Percentiles rank a stretch among this genome's conserved stretches.
Evolutionary conservation across 148 eudicot species (phyloP).

Genomic region (Rhododendron simsii): DNA sequence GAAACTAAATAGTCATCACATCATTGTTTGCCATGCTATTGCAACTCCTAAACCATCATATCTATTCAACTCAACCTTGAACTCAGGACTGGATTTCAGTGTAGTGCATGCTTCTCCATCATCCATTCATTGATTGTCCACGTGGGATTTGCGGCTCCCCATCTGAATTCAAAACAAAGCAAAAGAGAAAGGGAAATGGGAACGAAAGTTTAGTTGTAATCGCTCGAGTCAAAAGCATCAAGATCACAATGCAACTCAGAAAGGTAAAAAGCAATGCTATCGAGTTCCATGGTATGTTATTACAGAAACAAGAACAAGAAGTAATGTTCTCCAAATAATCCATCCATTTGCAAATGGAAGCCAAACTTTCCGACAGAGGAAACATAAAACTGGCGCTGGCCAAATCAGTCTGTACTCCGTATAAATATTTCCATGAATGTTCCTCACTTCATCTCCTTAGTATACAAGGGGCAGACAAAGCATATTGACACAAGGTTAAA

Average conservation of each 20-base stretch:
- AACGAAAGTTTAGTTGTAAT: not conserved
- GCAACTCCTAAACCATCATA: not conserved
- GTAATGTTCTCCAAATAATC: too few relatives aligned
- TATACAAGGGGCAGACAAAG: too few relatives aligned
- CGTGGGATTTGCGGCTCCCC: slow-evolving; percentile 32
- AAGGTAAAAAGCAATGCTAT: too few relatives aligned
- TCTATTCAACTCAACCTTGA: not conserved
- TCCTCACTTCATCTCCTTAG: too few relatives aligned
- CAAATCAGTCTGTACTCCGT: too few relatives aligned
- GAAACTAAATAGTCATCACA: not conserved
- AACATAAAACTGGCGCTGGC: too few relatives aligned
- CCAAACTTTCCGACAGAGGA: too few relatives aligned
- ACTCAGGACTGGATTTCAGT: slow-evolving; percentile 9
- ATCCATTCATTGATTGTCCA: slow-evolving; percentile 20
- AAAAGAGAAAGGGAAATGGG: not conserved
- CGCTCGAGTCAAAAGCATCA: not conserved
- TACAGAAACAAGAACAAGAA: not conserved
- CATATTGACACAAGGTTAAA: too few relatives aligned
- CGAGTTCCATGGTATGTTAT: not conserved
- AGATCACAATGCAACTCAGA: not conserved
- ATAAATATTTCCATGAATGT: too few relatives aligned
- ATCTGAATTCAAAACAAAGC: slow-evolving; percentile 17
- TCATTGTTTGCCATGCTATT: not conserved
- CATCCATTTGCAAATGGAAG: too few relatives aligned
- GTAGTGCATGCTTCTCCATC: slow-evolving; percentile 6